phyloP scores from a whole-genome alignment of 768 basidiomycete species.

The Hericium rajendrae region DNA sequence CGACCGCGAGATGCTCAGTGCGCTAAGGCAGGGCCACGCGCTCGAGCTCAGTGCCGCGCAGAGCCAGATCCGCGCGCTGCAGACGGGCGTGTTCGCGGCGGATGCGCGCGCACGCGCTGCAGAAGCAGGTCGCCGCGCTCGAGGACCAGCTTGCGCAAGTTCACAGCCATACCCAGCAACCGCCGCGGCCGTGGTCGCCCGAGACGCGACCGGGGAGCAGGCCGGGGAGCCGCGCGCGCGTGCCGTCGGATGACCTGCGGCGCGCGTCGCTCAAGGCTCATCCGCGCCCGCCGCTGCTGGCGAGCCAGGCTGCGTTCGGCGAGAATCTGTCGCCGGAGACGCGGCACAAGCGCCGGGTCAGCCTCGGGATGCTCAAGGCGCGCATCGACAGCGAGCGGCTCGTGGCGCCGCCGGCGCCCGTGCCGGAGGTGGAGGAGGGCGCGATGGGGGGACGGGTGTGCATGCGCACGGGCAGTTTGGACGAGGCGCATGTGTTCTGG shows the following conservation, averaged over 20 bases:
- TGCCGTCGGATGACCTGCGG: conserved; percentile 26
- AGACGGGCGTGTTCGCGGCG: conserved; percentile 63
- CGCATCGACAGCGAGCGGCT: conserved; percentile 75
- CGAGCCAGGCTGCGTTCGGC: conserved; percentile 28
- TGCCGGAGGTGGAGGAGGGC: conserved; percentile 18
- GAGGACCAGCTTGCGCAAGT: conserved; percentile 58
- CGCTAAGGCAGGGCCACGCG: conserved; percentile 63
- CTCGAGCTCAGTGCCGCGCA: conserved; percentile 76
- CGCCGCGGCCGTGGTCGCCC: conserved; percentile 35
- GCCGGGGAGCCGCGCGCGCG: conserved; percentile 21
- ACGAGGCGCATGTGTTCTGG: conserved; percentile 87
- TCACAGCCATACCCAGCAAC: conserved; percentile 29
- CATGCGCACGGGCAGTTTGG: conserved; percentile 59
- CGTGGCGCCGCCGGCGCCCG: conserved; percentile 28
- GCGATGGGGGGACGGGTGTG: not conserved
- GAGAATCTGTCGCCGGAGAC: conserved; percentile 63
- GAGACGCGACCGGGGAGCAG: conserved; percentile 38
- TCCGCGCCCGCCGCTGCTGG: conserved; percentile 24
- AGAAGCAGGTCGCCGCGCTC: conserved; percentile 54
- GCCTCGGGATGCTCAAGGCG: conserved; percentile 83
- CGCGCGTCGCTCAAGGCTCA: conserved; percentile 26
- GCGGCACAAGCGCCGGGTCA: conserved; percentile 73
- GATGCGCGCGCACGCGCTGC: conserved; percentile 58
- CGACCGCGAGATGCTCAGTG: conserved; percentile 65
- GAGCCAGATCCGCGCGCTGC: conserved; percentile 68